phyloP scores from a whole-genome alignment of 345 rosid genomes.

The Euphorbia lathyris region DNA sequence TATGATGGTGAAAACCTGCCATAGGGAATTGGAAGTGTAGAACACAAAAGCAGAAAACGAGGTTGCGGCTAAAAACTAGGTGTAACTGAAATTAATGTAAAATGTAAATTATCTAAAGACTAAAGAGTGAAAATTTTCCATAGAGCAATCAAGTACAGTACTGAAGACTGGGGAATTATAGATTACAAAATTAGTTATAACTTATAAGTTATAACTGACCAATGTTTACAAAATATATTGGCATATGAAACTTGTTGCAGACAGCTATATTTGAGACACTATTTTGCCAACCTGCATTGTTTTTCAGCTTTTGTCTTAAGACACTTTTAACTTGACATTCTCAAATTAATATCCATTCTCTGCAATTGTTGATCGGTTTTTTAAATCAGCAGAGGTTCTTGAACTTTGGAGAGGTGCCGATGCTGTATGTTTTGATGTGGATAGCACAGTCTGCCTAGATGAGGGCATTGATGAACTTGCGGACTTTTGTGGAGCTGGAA shows the following conservation, averaged over 20 bases:
- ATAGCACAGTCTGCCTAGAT: conserved; percentile 92
- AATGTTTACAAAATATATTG: neutral
- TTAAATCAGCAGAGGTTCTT: conserved; percentile 52
- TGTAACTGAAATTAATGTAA: no score
- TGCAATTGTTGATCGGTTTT: conserved; percentile 17
- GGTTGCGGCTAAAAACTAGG: neutral
- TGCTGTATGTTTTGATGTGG: conserved; percentile 97
- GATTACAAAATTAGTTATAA: neutral
- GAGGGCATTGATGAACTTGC: conserved; percentile 99
- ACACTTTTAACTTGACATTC: neutral
- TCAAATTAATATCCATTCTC: neutral
- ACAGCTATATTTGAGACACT: neutral
- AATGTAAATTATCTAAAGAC: no score
- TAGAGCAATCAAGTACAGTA: neutral
- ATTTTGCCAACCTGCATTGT: no score
- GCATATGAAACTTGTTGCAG: neutral
- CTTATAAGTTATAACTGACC: neutral
- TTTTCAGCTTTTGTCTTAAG: neutral
- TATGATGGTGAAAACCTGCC: neutral
- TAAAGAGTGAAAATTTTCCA: no score
- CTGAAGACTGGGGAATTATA: neutral
- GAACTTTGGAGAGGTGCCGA: conserved; percentile 69
- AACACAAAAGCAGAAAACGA: neutral
- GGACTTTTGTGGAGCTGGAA: conserved; percentile 96
- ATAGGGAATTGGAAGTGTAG: neutral